Evolutionary conservation across 2,329 filamentous ascomycete species (phyloP).

Genomic region (Aaosphaeria arxii): DNA sequence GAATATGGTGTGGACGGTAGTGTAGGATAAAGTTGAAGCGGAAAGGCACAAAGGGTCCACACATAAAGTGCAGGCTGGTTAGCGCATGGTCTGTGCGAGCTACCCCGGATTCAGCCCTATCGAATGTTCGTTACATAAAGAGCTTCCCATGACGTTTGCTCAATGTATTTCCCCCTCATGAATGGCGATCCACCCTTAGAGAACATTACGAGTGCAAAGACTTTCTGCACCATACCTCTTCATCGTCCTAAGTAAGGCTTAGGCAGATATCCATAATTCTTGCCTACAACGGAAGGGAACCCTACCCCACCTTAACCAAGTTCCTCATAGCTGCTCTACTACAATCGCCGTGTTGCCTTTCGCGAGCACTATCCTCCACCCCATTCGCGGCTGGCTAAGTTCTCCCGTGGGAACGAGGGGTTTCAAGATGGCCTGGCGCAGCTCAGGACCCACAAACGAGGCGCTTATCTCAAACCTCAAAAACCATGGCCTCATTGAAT

Average conservation of each 20-base stretch:
- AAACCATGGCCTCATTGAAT: slow-evolving; percentile 69
- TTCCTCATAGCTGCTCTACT: slow-evolving; percentile 4
- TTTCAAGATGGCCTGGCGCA: slow-evolving; percentile 81
- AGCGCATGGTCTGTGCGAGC: slow-evolving; percentile 1
- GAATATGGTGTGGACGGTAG: not conserved
- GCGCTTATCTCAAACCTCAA: slow-evolving; percentile 77
- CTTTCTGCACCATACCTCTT: too few species aligned
- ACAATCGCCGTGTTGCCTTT: slow-evolving; percentile 18
- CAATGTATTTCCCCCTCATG: too few species aligned
- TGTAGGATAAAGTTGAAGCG: too few species aligned
- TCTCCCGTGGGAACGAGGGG: slow-evolving; percentile 2
- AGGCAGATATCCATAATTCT: too few species aligned
- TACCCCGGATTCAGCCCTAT: slow-evolving; percentile 11
- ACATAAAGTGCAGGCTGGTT: too few species aligned
- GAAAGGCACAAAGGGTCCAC: too few species aligned
- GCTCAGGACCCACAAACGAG: slow-evolving; percentile 70
- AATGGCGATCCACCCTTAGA: too few species aligned
- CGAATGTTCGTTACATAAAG: not conserved
- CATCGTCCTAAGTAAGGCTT: too few species aligned
- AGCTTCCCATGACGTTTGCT: too few species aligned
- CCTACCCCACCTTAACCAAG: not conserved
- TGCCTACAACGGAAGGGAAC: too few species aligned
- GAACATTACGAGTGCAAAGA: too few species aligned
- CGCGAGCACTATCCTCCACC: slow-evolving; percentile 15
- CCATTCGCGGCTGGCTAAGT: slow-evolving; percentile 11